Evolutionary conservation across 1,284 basidiomycete species (phyloP).

Genomic region (Ceratobasidium sp.): DNA sequence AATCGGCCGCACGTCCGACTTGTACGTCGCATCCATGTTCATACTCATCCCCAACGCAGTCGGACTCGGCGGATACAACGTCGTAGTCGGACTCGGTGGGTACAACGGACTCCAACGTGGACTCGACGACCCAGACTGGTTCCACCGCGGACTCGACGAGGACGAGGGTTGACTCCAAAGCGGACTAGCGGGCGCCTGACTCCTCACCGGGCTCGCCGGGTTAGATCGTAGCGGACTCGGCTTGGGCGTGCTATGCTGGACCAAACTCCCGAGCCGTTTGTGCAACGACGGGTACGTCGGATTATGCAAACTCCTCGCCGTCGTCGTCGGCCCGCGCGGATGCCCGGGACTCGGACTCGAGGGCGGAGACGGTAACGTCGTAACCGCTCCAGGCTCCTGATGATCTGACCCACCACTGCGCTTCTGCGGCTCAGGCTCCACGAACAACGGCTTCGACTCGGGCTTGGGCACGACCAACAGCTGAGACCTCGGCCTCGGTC

Average conservation of each 20-base stretch:
- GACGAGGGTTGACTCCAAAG: too few relatives aligned
- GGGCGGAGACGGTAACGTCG: conserved; percentile 22
- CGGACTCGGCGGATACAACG: neutral
- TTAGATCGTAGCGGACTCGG: neutral
- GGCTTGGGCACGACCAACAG: conserved; percentile 5
- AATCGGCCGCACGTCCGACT: conserved; percentile 34
- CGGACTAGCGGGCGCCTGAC: neutral
- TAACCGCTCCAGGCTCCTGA: too few relatives aligned
- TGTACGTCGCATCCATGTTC: too few relatives aligned
- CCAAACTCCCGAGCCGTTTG: conserved; percentile 29
- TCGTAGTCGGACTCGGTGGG: neutral
- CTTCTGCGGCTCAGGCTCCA: conserved; percentile 12
- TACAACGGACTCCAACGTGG: conserved; percentile 28
- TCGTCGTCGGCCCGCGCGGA: neutral
- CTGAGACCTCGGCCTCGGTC: conserved; percentile 7
- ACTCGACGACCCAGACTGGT: neutral
- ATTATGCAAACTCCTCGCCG: conserved; percentile 20
- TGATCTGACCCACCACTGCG: too few relatives aligned
- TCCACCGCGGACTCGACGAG: too few relatives aligned
- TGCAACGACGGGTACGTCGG: conserved; percentile 29
- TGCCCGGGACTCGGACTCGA: conserved; percentile 7
- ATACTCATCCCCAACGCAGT: conserved; percentile 15
- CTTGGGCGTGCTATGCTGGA: conserved; percentile 12
- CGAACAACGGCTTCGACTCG: conserved; percentile 16
- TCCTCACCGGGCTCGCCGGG: neutral